Evolutionary conservation across 495 filamentous ascomycete species (phyloP).

Genomic region (Bombardia bombarda): DNA sequence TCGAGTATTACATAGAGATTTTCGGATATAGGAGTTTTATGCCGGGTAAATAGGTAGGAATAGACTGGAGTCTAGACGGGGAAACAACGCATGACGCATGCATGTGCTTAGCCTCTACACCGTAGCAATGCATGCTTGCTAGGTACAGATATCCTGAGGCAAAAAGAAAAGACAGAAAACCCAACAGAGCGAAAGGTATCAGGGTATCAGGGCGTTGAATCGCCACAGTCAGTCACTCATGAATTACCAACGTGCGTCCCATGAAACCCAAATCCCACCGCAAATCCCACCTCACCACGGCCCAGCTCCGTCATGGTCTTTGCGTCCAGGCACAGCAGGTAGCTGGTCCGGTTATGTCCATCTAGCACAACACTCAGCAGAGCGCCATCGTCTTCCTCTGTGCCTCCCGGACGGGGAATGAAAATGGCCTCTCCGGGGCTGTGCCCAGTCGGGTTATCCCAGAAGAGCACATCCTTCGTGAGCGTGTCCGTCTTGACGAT

Average conservation of each 20-base stretch:
- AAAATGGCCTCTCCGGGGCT: conserved; percentile 71
- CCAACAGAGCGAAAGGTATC: no score
- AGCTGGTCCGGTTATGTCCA: conserved; percentile 51
- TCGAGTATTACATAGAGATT: no score
- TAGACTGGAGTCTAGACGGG: no score
- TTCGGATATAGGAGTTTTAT: no score
- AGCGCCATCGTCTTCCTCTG: conserved; percentile 62
- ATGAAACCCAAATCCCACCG: conserved; percentile 66
- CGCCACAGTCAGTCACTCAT: no score
- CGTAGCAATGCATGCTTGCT: no score
- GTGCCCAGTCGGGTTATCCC: conserved; percentile 51
- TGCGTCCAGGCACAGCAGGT: conserved; percentile 64
- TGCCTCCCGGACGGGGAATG: conserved; percentile 39
- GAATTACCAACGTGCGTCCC: conserved; percentile 53
- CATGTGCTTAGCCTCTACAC: no score
- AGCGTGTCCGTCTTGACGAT: conserved; percentile 61
- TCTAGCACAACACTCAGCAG: conserved; percentile 66
- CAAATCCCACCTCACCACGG: conserved; percentile 51
- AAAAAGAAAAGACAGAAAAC: no score
- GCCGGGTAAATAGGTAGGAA: no score
- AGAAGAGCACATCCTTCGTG: conserved; percentile 39
- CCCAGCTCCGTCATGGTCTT: conserved; percentile 56
- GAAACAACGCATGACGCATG: no score
- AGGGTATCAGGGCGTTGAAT: no score
- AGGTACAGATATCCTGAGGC: no score